These are phyloP conservation scores for Cercospora janseana DNA, from an alignment of 2,329 filamentous ascomycete species.

Conservation along the genomic window DNA sequence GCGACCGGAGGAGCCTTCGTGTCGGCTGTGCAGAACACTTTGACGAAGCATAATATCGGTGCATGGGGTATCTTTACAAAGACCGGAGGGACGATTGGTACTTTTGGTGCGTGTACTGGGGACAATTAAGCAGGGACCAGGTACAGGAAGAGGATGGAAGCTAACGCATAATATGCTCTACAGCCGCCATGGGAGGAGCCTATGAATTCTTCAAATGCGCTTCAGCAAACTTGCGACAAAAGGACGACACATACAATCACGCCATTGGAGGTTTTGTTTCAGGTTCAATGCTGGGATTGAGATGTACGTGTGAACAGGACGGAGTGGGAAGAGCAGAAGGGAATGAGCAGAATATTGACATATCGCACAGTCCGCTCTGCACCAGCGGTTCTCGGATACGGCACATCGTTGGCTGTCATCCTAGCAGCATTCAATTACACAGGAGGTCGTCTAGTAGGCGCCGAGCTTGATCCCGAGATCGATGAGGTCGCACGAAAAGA, in stretches of 20 bases:
- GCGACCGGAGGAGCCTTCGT: conserved; percentile 67
- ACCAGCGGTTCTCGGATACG: conserved; percentile 68
- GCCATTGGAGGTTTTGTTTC: conserved; percentile 73
- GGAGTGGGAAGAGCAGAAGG: not conserved
- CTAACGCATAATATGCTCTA: not conserved
- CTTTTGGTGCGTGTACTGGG: conserved; percentile 55
- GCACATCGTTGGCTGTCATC: conserved; percentile 56
- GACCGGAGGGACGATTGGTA: conserved; percentile 70
- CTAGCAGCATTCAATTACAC: conserved; percentile 68
- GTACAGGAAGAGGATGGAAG: not conserved
- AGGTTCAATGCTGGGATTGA: conserved; percentile 69
- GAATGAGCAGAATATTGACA: conserved; percentile 20
- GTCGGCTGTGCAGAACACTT: conserved; percentile 80
- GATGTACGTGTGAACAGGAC: conserved; percentile 56
- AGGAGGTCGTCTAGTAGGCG: conserved; percentile 59
- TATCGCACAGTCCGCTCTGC: conserved; percentile 53
- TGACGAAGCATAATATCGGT: conserved; percentile 78
- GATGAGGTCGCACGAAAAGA: conserved; percentile 78
- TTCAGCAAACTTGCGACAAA: conserved; percentile 79
- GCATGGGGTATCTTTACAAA: conserved; percentile 76
- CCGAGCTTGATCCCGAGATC: conserved; percentile 54
- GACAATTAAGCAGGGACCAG: not conserved
- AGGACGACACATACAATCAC: conserved; percentile 74
- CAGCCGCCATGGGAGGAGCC: conserved; percentile 69
- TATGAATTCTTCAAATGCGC: conserved; percentile 76